Percentiles rank a stretch among this genome's conserved stretches.
These are phyloP conservation scores for Exophiala xenobiotica DNA, from an alignment of 2,329 filamentous ascomycete species.

Conservation along the genomic window DNA sequence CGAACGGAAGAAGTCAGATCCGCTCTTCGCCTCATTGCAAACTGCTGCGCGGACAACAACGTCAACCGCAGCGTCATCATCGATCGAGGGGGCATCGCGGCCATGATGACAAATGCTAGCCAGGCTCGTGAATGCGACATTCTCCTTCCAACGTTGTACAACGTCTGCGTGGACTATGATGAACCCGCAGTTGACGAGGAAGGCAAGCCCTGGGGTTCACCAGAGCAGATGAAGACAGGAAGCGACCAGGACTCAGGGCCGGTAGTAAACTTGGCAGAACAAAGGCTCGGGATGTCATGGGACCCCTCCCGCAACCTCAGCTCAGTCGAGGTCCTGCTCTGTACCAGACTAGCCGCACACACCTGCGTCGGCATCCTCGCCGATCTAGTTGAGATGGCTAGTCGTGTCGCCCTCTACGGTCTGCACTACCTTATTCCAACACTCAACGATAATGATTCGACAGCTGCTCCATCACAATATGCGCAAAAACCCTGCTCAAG, in stretches of 20 bases:
- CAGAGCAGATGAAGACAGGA: slow-evolving; percentile 1
- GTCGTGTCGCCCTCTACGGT: slow-evolving; percentile 20
- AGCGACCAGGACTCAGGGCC: slow-evolving; percentile 1
- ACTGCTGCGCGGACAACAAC: slow-evolving; percentile 32
- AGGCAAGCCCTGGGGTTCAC: slow-evolving; percentile 11
- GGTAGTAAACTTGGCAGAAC: slow-evolving; percentile 22
- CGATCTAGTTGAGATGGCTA: slow-evolving; percentile 29
- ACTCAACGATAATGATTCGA: not conserved
- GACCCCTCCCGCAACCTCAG: slow-evolving; percentile 3
- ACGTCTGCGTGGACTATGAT: slow-evolving; percentile 28
- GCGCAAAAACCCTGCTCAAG: slow-evolving; percentile 5
- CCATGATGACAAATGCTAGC: slow-evolving; percentile 15
- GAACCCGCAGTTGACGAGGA: slow-evolving; percentile 18
- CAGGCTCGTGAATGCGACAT: slow-evolving; percentile 21
- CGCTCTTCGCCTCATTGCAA: slow-evolving; percentile 28
- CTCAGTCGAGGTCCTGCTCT: slow-evolving; percentile 22
- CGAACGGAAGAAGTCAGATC: slow-evolving; percentile 10
- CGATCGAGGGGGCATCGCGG: slow-evolving; percentile 19
- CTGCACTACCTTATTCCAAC: slow-evolving; percentile 7
- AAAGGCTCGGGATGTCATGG: slow-evolving; percentile 20
- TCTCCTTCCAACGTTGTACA: slow-evolving; percentile 28
- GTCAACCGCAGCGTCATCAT: slow-evolving; percentile 27
- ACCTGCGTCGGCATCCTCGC: slow-evolving; percentile 15
- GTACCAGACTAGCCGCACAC: slow-evolving; percentile 1
- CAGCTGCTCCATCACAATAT: not conserved